phyloP scores from a whole-genome alignment of 2,329 filamentous ascomycete genomes.

The Verticillium klebahnii region DNA sequence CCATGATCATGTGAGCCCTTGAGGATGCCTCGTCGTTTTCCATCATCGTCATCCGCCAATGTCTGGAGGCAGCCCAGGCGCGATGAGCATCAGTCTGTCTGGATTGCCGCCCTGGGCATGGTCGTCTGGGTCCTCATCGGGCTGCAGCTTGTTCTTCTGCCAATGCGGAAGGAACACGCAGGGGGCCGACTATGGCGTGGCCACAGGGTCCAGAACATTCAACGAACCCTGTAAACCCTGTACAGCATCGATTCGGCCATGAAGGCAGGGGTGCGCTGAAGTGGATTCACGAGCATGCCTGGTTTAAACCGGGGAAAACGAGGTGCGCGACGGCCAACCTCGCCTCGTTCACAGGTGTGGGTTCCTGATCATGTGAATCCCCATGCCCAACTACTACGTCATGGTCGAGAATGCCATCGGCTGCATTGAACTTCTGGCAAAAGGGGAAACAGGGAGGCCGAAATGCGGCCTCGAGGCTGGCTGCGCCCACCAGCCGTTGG shows the following conservation, averaged over 20 bases:
- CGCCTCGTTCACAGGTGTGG: too few relatives aligned
- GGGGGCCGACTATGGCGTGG: neutral
- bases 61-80: too few relatives aligned
- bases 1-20: neutral
- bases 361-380: too few relatives aligned
- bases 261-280: too few relatives aligned
- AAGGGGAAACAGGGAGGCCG: neutral
- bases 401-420: too few relatives aligned
- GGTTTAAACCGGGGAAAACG: too few relatives aligned
- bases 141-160: neutral
- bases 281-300: too few relatives aligned
- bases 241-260: too few relatives aligned
- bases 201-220: neutral
- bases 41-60: too few relatives aligned
- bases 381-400: too few relatives aligned
- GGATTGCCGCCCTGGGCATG: neutral
- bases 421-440: neutral
- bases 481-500: neutral
- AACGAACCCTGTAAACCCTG: too few relatives aligned
- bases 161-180: neutral
- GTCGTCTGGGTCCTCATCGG: neutral
- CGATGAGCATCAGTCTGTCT: neutral
- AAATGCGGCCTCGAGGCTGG: neutral
- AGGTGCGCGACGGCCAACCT: too few relatives aligned
- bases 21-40: neutral